These are phyloP conservation scores for Saccharomycopsis oosterbeekiorum DNA, from an alignment of 805 yeast species.

Conservation along the genomic window DNA sequence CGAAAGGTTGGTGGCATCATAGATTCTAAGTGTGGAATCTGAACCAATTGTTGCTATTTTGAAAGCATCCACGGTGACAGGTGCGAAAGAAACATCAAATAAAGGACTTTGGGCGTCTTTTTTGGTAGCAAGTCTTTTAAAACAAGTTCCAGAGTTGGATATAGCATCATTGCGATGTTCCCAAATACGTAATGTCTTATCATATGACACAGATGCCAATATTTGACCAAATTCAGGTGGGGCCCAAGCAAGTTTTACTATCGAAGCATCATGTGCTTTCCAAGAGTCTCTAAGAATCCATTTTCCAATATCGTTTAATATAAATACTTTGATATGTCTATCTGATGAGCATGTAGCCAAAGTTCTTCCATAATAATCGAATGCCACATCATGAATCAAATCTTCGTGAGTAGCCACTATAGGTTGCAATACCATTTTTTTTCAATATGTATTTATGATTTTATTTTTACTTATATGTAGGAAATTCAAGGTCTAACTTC, in stretches of 20 bases:
- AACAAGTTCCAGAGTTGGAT: conserved; percentile 69
- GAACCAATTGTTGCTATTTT: conserved; percentile 80
- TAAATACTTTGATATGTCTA: conserved; percentile 81
- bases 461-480: background rate
- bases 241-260: conserved; percentile 83
- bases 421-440: conserved; percentile 41
- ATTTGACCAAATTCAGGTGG: conserved; percentile 88
- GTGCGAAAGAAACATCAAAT: conserved; percentile 85
- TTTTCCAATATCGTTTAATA: conserved; percentile 42
- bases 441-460: background rate
- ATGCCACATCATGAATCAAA: conserved; percentile 78
- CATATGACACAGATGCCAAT: conserved; percentile 82
- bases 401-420: conserved; percentile 90
- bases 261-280: conserved; percentile 90
- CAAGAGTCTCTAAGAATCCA: conserved; percentile 87
- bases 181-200: conserved; percentile 82
- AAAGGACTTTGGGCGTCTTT: conserved; percentile 85
- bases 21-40: conserved; percentile 77
- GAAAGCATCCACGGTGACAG: conserved; percentile 64
- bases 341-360: conserved; percentile 94
- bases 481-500: too few species aligned
- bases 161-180: conserved; percentile 78
- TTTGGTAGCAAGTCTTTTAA: conserved; percentile 66
- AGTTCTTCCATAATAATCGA: conserved; percentile 87
- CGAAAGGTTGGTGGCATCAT: conserved; percentile 86